These are phyloP conservation scores for Candida sanyaensis DNA, from an alignment of 1,139 yeast species.

Conservation along the genomic window DNA sequence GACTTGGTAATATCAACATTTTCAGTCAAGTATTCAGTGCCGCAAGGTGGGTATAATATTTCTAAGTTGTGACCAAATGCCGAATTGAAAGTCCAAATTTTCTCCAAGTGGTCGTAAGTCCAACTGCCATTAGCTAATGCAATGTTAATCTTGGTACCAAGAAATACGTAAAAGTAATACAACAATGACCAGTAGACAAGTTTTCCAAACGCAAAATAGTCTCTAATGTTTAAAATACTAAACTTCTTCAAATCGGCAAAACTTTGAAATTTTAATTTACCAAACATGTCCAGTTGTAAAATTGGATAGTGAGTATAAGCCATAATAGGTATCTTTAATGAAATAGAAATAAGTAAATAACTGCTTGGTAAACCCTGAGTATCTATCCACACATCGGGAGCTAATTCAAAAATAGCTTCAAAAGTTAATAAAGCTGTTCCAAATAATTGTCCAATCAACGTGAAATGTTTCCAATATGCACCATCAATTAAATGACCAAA, in stretches of 20 bases:
- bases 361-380: constrained; percentile 93
- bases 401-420: constrained; percentile 67
- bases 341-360: constrained; percentile 53
- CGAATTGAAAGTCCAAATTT: constrained; percentile 55
- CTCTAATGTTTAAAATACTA: constrained; percentile 17
- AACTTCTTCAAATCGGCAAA: constrained; percentile 18
- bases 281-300: constrained; percentile 83
- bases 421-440: constrained; percentile 71
- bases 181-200: constrained; percentile 70
- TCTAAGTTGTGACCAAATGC: constrained; percentile 27
- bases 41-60: constrained; percentile 85
- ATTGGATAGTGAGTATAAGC: constrained; percentile 95
- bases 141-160: constrained; percentile 67
- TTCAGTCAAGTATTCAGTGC: constrained; percentile 49
- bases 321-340: constrained; percentile 70
- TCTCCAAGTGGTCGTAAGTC: constrained; percentile 75
- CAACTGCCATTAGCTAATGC: constrained; percentile 86
- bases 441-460: constrained; percentile 83
- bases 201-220: constrained; percentile 40
- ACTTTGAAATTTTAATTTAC: constrained; percentile 45
- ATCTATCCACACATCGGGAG: constrained; percentile 93
- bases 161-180: constrained; percentile 60
- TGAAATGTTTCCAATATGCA: constrained; percentile 73
- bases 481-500: constrained; percentile 66
- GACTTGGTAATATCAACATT: constrained; percentile 11